Evolutionary conservation across 2,329 filamentous ascomycete species (phyloP).

Genomic region (Nemania abortiva): DNA sequence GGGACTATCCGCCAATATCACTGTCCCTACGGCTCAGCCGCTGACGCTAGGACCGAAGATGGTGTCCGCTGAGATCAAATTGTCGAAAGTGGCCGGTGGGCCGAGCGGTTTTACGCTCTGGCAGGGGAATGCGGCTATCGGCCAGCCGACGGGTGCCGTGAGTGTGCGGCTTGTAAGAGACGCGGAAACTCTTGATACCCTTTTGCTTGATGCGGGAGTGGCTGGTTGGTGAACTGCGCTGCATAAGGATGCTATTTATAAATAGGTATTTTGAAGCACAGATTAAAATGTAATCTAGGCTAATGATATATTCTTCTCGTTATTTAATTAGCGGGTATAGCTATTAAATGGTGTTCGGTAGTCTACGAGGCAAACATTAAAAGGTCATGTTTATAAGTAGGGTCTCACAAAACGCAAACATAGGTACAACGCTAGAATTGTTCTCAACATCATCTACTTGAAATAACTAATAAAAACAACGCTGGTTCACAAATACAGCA

Average conservation of each 20-base stretch:
- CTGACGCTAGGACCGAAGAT: conserved; percentile 45
- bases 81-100: conserved; percentile 24
- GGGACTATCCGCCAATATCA: conserved; percentile 34
- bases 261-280: background rate
- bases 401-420: background rate
- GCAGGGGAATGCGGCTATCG: conserved; percentile 38
- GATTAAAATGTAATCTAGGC: background rate
- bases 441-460: background rate
- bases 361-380: background rate
- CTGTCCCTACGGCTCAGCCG: conserved; percentile 41
- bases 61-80: conserved; percentile 25
- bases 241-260: background rate
- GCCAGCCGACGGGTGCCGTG: conserved; percentile 41
- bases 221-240: conserved; percentile 43
- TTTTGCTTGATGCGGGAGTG: conserved; percentile 44
- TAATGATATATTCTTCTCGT: background rate
- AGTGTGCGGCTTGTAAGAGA: conserved; percentile 42
- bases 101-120: conserved; percentile 31
- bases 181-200: conserved; percentile 39
- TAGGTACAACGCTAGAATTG: background rate
- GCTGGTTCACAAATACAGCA: background rate
- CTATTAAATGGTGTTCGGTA: background rate
- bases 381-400: background rate
- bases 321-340: background rate
- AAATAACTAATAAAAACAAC: background rate